Conservation (phyloP, 352 stramenopile species). For the Globisporangium solare region DNA sequence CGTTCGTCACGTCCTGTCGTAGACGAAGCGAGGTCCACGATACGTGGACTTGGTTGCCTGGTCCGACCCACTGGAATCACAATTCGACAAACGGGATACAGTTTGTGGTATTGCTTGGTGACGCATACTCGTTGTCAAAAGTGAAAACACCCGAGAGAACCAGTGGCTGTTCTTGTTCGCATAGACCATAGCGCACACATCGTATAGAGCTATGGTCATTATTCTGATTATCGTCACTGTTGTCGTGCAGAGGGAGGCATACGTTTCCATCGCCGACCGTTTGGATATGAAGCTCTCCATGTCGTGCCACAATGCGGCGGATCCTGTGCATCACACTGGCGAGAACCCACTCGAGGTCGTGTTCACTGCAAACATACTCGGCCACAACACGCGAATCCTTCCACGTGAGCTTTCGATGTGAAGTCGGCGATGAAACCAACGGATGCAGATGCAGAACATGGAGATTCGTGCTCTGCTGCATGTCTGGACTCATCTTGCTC, state of each 20-base stretch:
- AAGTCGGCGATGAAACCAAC: neutral
- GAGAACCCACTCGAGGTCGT: conserved; percentile 16
- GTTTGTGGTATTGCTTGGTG: too few species aligned
- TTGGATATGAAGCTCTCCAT: conserved; percentile 2
- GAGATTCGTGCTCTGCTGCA: conserved; percentile 4
- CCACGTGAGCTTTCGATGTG: neutral
- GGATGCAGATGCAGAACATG: conserved; percentile 15
- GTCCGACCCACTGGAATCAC: conserved; percentile 12
- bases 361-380: conserved; percentile 11
- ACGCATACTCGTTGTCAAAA: too few species aligned
- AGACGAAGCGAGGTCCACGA: conserved; percentile 11
- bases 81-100: conserved; percentile 12
- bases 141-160: conserved; percentile 11
- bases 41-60: conserved; percentile 9
- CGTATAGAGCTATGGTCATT: neutral
- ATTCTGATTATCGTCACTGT: neutral
- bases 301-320: conserved; percentile 4
- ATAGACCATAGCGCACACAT: conserved; percentile 11
- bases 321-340: conserved; percentile 13
- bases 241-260: neutral
- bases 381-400: conserved; percentile 6
- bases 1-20: conserved; percentile 18
- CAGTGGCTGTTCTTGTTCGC: conserved; percentile 8
- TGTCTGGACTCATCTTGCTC: neutral
- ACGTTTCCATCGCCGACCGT: neutral